Conservation (phyloP, 2,329 filamentous ascomycete species). For the Claviceps purpurea region DNA sequence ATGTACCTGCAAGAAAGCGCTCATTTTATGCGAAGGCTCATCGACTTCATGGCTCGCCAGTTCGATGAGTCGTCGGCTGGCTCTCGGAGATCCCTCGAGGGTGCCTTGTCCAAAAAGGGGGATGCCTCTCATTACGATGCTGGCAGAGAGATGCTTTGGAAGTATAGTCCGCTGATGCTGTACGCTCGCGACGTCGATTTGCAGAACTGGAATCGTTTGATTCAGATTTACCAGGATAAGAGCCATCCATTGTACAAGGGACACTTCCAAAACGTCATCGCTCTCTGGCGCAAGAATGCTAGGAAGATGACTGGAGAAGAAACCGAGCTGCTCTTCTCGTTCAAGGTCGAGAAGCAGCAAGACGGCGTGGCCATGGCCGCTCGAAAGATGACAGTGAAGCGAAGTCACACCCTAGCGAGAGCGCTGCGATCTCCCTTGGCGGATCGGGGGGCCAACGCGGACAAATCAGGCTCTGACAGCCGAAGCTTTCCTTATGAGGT, state of each 20-base stretch:
- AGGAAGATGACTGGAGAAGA: constrained; percentile 67
- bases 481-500: constrained; percentile 66
- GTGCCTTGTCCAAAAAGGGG: constrained; percentile 49
- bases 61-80: constrained; percentile 66
- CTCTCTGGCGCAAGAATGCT: constrained; percentile 68
- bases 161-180: constrained; percentile 74
- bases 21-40: constrained; percentile 64
- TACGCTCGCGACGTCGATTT: constrained; percentile 78
- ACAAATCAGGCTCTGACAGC: constrained; percentile 46
- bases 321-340: constrained; percentile 74
- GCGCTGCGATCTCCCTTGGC: constrained; percentile 54
- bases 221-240: constrained; percentile 69
- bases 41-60: constrained; percentile 68
- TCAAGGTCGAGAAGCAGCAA: constrained; percentile 71
- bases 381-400: constrained; percentile 84
- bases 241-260: constrained; percentile 65
- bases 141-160: constrained; percentile 66
- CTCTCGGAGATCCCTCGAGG: constrained; percentile 50
- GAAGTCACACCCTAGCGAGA: constrained; percentile 75
- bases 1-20: constrained; percentile 68
- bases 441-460: constrained; percentile 38
- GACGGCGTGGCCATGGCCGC: constrained; percentile 65
- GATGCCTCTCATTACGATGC: constrained; percentile 58
- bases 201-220: constrained; percentile 65
- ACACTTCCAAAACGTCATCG: constrained; percentile 66